Evolutionary conservation across 768 basidiomycete genomes (phyloP).

Genomic region (Macrolepiota dolichaula): DNA sequence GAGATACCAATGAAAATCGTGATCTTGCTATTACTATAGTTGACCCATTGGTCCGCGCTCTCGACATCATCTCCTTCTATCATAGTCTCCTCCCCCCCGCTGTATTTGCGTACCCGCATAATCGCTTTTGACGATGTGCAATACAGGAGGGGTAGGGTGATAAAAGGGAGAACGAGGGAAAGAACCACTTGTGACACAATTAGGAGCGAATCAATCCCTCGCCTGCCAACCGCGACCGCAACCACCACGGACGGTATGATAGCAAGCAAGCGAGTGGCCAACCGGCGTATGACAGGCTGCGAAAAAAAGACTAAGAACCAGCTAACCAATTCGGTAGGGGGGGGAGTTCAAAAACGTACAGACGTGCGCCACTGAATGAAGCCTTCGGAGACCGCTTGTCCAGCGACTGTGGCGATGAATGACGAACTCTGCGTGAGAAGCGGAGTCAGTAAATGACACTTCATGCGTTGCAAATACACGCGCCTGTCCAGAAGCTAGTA

Average conservation of each 20-base stretch:
- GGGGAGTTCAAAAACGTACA: conserved; percentile 32
- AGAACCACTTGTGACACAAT: conserved; percentile 84
- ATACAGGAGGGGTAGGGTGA: conserved; percentile 77
- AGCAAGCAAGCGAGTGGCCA: conserved; percentile 77
- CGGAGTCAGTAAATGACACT: background rate
- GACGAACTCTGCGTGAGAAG: conserved; percentile 59
- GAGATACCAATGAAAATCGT: conserved; percentile 45
- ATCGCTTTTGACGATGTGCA: conserved; percentile 68
- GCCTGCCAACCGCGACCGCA: conserved; percentile 64
- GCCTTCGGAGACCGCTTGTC: conserved; percentile 88
- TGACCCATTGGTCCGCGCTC: conserved; percentile 36
- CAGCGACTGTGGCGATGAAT: conserved; percentile 85
- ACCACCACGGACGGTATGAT: conserved; percentile 82
- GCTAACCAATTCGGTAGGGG: background rate
- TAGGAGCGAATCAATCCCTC: conserved; percentile 75
- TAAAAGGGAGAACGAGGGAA: conserved; percentile 80
- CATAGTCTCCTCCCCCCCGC: background rate
- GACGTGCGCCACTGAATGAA: conserved; percentile 86
- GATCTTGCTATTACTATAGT: conserved; percentile 62
- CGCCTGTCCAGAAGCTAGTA: conserved; percentile 81
- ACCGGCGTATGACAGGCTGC: conserved; percentile 73
- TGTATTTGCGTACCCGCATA: conserved; percentile 62
- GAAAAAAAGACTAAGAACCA: background rate
- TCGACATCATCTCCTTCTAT: conserved; percentile 17
- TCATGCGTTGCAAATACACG: conserved; percentile 1